phyloP scores from a whole-genome alignment of 1,284 basidiomycete genomes.

The Mrakiaceae sp. region DNA sequence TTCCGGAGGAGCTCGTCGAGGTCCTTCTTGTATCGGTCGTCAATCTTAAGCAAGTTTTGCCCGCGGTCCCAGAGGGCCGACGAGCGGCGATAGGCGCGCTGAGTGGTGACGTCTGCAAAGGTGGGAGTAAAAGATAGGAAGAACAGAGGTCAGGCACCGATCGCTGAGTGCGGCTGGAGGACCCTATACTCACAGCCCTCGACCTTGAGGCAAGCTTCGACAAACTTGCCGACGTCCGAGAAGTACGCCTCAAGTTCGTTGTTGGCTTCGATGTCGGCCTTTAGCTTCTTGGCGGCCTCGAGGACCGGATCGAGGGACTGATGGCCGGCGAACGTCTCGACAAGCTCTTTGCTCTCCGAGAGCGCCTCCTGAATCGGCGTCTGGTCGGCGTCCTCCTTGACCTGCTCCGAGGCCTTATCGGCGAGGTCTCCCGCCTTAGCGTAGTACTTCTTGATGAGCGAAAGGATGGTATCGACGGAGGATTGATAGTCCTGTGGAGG shows the following conservation, averaged over 20 bases:
- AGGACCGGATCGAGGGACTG: constrained; percentile 34
- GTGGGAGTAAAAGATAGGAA: background rate
- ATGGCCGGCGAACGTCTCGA: constrained; percentile 33
- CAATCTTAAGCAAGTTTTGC: constrained; percentile 29
- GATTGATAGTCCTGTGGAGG: constrained; percentile 32
- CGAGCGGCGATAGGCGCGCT: constrained; percentile 32
- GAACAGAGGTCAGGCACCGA: background rate
- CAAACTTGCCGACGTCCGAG: constrained; percentile 16
- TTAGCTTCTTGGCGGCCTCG: constrained; percentile 32
- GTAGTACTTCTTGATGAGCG: constrained; percentile 38
- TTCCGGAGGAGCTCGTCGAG: constrained; percentile 29
- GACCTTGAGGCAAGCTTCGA: constrained; percentile 15
- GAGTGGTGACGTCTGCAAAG: constrained; percentile 27
- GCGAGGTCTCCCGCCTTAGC: constrained; percentile 34
- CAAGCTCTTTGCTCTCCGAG: constrained; percentile 33
- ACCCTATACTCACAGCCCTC: background rate
- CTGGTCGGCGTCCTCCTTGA: constrained; percentile 32
- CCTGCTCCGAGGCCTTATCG: constrained; percentile 32
- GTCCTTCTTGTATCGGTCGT: constrained; percentile 32
- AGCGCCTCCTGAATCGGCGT: constrained; percentile 34
- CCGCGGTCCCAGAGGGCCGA: constrained; percentile 34
- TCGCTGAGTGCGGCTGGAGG: background rate
- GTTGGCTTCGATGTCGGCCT: constrained; percentile 34
- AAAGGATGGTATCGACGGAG: constrained; percentile 34
- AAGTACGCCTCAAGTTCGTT: constrained; percentile 32